A percentile compares a stretch with the other conserved stretches of the same genome.
Evolutionary conservation across 148 eudicot species (phyloP).

Genomic region (Dysphania ambrosioides): DNA sequence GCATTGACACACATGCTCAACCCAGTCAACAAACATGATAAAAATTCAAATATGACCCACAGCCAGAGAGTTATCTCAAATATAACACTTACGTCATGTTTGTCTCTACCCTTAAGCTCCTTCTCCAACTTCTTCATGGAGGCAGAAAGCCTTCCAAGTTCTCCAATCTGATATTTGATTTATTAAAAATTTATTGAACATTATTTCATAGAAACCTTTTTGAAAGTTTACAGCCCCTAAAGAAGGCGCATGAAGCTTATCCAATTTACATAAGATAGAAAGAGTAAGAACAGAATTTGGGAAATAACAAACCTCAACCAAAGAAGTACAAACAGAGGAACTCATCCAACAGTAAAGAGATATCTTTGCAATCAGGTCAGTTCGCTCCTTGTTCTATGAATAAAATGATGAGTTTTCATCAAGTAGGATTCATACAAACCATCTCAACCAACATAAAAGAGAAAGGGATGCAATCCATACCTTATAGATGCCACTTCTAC

Average conservation of each 20-base stretch:
- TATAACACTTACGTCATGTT: conserved; percentile 54
- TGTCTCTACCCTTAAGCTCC: conserved; percentile 65
- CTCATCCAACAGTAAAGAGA: conserved; percentile 98
- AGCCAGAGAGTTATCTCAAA: neutral
- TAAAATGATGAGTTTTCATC: neutral
- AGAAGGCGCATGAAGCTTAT: neutral
- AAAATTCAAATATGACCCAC: neutral
- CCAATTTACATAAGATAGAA: neutral
- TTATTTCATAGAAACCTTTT: neutral
- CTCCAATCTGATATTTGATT: conserved; percentile 46
- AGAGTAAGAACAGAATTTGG: neutral
- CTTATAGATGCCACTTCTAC: conserved; percentile 92
- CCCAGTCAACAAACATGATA: neutral
- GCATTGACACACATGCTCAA: conserved; percentile 24
- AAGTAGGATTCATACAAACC: conserved; percentile 9
- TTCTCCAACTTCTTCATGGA: conserved; percentile 86
- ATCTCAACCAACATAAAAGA: conserved; percentile 7
- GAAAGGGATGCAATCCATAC: conserved; percentile 31
- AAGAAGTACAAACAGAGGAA: conserved; percentile 68
- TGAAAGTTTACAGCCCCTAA: too few relatives aligned
- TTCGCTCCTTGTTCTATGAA: conserved; percentile 70
- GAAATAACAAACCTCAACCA: conserved; percentile 67
- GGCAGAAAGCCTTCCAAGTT: conserved; percentile 80
- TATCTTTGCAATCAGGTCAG: conserved; percentile 68
- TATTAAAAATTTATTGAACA: neutral